Conservation (phyloP, 192 early-diverging fungal species). For the Umbelopsis isabellina region DNA sequence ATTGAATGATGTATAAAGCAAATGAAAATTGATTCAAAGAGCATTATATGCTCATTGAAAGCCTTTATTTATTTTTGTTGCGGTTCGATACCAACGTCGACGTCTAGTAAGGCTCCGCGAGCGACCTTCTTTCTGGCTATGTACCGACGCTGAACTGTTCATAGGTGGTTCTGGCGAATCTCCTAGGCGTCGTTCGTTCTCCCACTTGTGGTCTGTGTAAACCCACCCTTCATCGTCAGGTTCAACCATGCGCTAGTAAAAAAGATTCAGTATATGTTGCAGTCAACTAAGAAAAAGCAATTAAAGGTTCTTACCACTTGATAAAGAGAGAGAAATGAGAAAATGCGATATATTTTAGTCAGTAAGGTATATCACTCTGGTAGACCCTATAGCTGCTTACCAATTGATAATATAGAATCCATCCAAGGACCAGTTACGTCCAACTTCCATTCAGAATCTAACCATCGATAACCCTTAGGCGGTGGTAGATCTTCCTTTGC, state of each 20-base stretch:
- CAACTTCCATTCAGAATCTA: slow-evolving; percentile 36
- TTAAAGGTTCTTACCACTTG: background rate
- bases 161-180: slow-evolving; percentile 19
- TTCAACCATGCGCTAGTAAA: slow-evolving; percentile 27
- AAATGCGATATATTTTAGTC: background rate
- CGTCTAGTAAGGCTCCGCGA: background rate
- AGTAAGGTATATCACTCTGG: background rate
- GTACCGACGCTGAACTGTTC: background rate
- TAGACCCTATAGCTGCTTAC: background rate
- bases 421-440: slow-evolving; percentile 40
- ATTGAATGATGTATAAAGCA: background rate
- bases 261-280: background rate
- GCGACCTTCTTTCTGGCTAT: slow-evolving; percentile 7
- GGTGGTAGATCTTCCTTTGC: slow-evolving; percentile 34
- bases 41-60: slow-evolving; percentile 5
- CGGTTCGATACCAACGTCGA: slow-evolving; percentile 7
- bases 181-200: slow-evolving; percentile 23
- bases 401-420: slow-evolving; percentile 34
- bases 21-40: background rate
- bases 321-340: background rate
- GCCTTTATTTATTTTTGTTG: slow-evolving; percentile 5
- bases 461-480: slow-evolving; percentile 36
- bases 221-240: slow-evolving; percentile 46
- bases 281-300: background rate
- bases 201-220: slow-evolving; percentile 43